A percentile compares a stretch with the other conserved stretches of the same genome.
Conservation (phyloP, 1,284 basidiomycete species). For the Tilletia indica region DNA sequence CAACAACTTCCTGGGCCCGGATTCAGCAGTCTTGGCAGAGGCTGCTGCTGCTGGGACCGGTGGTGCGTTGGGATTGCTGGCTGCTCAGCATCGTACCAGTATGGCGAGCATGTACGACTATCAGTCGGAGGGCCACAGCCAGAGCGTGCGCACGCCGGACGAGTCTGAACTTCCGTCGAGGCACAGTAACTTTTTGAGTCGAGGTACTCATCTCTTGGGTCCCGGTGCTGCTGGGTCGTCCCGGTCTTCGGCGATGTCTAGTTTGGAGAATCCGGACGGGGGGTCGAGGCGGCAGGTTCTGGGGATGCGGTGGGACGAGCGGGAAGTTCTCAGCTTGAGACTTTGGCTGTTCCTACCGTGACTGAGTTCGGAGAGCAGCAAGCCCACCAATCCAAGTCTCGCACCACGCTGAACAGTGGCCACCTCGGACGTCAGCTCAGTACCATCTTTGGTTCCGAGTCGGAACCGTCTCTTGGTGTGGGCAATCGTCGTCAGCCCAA, state of each 20-base stretch:
- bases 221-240: neutral
- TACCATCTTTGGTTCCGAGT: conserved; percentile 8
- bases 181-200: conserved; percentile 13
- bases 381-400: neutral
- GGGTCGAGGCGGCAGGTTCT: no score
- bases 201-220: conserved; percentile 7
- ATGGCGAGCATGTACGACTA: neutral
- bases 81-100: neutral
- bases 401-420: neutral
- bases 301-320: no score
- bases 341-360: neutral
- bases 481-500: neutral
- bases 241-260: neutral
- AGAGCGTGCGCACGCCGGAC: neutral
- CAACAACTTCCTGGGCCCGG: neutral
- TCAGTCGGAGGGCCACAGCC: neutral
- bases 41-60: conserved; percentile 1
- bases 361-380: neutral
- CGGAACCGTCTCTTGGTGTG: neutral
- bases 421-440: neutral
- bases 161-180: neutral
- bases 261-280: no score
- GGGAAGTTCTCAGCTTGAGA: no score
- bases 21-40: neutral
- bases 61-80: neutral